phyloP scores from a whole-genome alignment of 148 eudicot species.

The Vaccinium darrowii region DNA sequence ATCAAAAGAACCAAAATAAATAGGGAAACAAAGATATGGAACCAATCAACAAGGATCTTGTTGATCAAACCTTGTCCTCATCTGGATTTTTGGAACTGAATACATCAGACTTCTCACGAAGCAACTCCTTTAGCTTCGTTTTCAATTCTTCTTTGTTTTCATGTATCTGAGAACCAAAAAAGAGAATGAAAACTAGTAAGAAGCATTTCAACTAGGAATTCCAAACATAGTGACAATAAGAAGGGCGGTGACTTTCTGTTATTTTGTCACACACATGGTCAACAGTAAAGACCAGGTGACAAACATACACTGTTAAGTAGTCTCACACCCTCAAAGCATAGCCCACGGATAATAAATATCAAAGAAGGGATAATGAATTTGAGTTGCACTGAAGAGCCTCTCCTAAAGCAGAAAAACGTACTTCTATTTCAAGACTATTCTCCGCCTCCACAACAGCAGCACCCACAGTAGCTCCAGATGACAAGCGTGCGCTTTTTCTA shows the following conservation, averaged over 20 bases:
- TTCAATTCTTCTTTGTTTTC: slow-evolving; percentile 90
- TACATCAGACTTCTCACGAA: slow-evolving; percentile 81
- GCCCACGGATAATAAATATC: not conserved
- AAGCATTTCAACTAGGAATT: not conserved
- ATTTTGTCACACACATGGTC: not conserved
- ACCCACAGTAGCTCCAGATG: slow-evolving; percentile 70
- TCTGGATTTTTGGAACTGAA: slow-evolving; percentile 65
- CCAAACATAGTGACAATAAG: not conserved
- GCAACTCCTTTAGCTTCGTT: slow-evolving; percentile 65
- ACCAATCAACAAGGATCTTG: not conserved
- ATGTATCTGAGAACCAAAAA: slow-evolving; percentile 38
- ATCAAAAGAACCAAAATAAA: not conserved
- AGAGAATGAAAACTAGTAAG: slow-evolving; percentile 7
- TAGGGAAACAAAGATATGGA: not conserved
- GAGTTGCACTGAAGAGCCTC: slow-evolving; percentile 19
- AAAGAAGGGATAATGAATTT: not conserved
- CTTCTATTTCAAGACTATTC: slow-evolving; percentile 68
- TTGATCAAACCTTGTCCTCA: slow-evolving; percentile 79
- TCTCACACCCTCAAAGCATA: not conserved
- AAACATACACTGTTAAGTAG: not conserved
- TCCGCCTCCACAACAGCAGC: slow-evolving; percentile 96
- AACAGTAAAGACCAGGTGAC: not conserved
- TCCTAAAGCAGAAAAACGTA: slow-evolving; percentile 41
- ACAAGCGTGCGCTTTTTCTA: slow-evolving; percentile 54
- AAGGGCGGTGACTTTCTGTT: not conserved